These are phyloP conservation scores for Phytophthora pluvialis DNA, from an alignment of 352 stramenopile species.

Conservation along the genomic window DNA sequence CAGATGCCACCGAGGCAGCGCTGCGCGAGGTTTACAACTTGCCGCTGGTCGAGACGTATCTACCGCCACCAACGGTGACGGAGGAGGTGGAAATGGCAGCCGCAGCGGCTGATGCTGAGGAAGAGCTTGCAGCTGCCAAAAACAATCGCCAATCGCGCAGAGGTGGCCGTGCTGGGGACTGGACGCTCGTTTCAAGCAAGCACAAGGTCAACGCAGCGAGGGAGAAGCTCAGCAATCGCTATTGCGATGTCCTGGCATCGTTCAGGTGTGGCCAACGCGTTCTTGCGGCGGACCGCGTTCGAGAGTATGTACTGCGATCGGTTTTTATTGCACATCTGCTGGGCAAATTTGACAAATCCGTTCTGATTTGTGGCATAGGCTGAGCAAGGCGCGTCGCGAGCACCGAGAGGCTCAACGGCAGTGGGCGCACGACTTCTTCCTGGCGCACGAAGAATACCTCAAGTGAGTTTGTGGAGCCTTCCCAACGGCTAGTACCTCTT, in stretches of 20 bases:
- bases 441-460: constrained; percentile 53
- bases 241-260: constrained; percentile 58
- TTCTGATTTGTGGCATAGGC: constrained; percentile 29
- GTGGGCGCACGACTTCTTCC: constrained; percentile 69
- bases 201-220: constrained; percentile 59
- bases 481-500: constrained; percentile 12
- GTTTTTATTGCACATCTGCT: neutral
- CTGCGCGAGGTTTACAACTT: constrained; percentile 71
- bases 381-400: constrained; percentile 53
- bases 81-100: constrained; percentile 40
- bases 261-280: constrained; percentile 65
- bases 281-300: constrained; percentile 57
- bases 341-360: neutral
- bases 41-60: constrained; percentile 32
- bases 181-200: constrained; percentile 60
- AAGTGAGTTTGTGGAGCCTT: constrained; percentile 39
- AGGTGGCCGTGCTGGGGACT: constrained; percentile 26
- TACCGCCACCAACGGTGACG: constrained; percentile 6
- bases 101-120: constrained; percentile 22
- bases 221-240: constrained; percentile 63
- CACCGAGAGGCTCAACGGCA: constrained; percentile 69
- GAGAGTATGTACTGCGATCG: constrained; percentile 53
- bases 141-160: constrained; percentile 4
- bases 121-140: constrained; percentile 20
- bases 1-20: constrained; percentile 65